These are phyloP conservation scores for sunflower (Helianthus annuus) DNA, from an alignment of 129 eudicot genomes.

Conservation along the genomic window HanXRQr2.0-SUNRISE NC_035439.2:116981033-116981532, in stretches of 20 bases:
- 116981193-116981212: conserved; percentile 4
- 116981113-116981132: background rate
- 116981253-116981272: background rate
- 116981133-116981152: background rate
- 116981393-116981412: no score
- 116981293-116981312: background rate
- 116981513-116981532: no score
- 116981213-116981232: background rate
- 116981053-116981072: background rate
- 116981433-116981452: no score
- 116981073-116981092: conserved; percentile 1
- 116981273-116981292: conserved; percentile 4
- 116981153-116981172: background rate
- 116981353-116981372: no score
- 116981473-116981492: no score
- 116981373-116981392: no score
- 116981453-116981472: no score
- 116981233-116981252: background rate
- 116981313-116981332: background rate
- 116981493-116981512: no score
- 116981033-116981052: background rate
- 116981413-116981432: no score
- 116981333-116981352: no score
- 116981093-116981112: conserved; percentile 19
- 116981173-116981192: background rate